Base-by-base conservation (phyloP, 208 protist species). In the Jaenimonas drosophilae region DNA sequence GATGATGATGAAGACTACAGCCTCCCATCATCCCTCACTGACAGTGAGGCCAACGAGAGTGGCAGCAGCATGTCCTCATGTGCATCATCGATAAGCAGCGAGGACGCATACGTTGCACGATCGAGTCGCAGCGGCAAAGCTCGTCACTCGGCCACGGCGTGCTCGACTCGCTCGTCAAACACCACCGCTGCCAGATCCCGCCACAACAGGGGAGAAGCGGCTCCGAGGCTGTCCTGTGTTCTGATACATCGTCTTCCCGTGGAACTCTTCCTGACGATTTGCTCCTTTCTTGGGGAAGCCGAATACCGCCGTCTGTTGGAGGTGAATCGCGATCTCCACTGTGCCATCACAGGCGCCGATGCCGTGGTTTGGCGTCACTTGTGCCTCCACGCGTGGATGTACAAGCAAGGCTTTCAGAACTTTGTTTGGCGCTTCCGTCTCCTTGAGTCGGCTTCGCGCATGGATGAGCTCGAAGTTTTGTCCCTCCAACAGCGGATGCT, bases 401-500 rank as follows among this genome's bases (percentile, higher is more conserved):
- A 51, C 21, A 76, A 76, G 50, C 76, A 91, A 33, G 77, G 82
- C 11, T 80, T 83, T 40, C 45, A 48, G 24, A 52, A 57, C n/a
- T 70, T 85, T 27, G 60, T 66, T 16, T 17, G 38, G 39, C 50
- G 50, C 24, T 54, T 68, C 26, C 28, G 53, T 1, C 46, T 33
- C 6, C 45, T 70, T 19, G 65, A 72, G 47, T 31, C 24, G 21
- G 33, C 49, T 25, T 41, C 53, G 24, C 50, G 45, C 23, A 41
- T 40, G 5, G 70, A 81, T 26, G 76, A 81, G 51, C 62, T 68
- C 11, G 50, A 66, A 31, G 39, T 77, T 6, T 60, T 75, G 40
- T 32, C 58, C 7, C 44, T 83, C 38, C 72, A 80, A 59, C 80
- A 85, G 53, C 64, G 71, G 20, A 74, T 84, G 68, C 40, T 89